A percentile compares a stretch with the other conserved stretches of the same genome.
These are phyloP conservation scores for Pichia nakasei DNA, from an alignment of 805 yeast genomes.

Conservation along the genomic window DNA sequence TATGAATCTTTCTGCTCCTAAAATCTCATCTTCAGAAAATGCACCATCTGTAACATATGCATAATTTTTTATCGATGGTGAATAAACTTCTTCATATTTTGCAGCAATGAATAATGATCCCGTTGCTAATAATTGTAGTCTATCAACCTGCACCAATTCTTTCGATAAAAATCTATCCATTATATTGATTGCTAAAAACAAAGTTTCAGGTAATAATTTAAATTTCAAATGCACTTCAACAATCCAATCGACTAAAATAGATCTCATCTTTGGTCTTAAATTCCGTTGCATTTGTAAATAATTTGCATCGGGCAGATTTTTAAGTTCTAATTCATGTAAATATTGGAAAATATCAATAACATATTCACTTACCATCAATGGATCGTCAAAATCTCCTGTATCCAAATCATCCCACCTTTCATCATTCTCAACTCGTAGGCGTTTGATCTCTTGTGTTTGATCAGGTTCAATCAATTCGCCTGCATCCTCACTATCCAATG, in stretches of 20 bases:
- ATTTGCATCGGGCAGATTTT: constrained; percentile 65
- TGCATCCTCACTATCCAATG: constrained; percentile 40
- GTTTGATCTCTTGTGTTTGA: constrained; percentile 23
- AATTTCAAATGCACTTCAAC: constrained; percentile 82
- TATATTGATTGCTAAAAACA: constrained; percentile 71
- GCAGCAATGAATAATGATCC: constrained; percentile 85
- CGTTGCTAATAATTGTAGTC: constrained; percentile 78
- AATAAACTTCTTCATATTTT: constrained; percentile 84
- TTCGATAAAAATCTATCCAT: constrained; percentile 81
- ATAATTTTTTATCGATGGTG: constrained; percentile 78
- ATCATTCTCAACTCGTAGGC: constrained; percentile 23
- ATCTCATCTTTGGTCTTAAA: constrained; percentile 74
- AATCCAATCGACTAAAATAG: constrained; percentile 88
- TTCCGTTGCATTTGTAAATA: constrained; percentile 57
- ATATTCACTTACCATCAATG: constrained; percentile 88
- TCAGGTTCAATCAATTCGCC: constrained; percentile 23
- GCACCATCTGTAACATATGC: constrained; percentile 86
- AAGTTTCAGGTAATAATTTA: constrained; percentile 76
- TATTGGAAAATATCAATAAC: constrained; percentile 80
- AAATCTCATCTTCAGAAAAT: constrained; percentile 68
- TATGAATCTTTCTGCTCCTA: constrained; percentile 75
- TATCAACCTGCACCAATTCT: constrained; percentile 66
- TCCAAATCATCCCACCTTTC: constrained; percentile 68
- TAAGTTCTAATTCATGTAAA: constrained; percentile 60
- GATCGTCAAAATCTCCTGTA: constrained; percentile 60